Evolutionary conservation across 129 eudicot species (phyloP).

Genomic region (Helichrysum umbraculigerum): DNA sequence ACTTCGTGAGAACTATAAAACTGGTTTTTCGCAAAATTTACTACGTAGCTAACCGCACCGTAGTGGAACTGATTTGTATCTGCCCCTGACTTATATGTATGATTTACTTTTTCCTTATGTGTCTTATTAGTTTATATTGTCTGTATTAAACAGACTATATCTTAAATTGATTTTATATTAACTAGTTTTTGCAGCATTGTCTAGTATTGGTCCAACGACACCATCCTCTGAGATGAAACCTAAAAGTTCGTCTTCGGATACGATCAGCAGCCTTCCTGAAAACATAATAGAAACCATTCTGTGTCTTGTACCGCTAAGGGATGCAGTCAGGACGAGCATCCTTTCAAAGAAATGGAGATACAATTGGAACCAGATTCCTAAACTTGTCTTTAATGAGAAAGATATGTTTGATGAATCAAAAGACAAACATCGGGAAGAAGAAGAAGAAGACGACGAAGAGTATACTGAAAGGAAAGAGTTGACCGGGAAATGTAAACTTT

Average conservation of each 20-base stretch:
- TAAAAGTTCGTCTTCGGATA: not conserved
- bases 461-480: not conserved
- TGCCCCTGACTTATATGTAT: too few relatives aligned
- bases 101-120: too few relatives aligned
- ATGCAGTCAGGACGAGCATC: constrained; percentile 4
- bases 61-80: too few relatives aligned
- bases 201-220: not conserved
- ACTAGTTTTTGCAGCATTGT: not conserved
- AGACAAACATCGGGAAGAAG: not conserved
- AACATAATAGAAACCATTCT: not conserved
- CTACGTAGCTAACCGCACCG: too few relatives aligned
- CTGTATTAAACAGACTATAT: not conserved
- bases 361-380: constrained; percentile 1
- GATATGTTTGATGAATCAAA: not conserved
- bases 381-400: not conserved
- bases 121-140: too few relatives aligned
- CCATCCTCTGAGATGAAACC: not conserved
- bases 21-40: too few relatives aligned
- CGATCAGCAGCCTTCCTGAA: constrained; percentile 2
- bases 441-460: too few relatives aligned
- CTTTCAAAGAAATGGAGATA: constrained; percentile 14
- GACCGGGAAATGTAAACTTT: not conserved
- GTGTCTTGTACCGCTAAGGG: not conserved
- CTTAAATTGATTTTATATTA: not conserved
- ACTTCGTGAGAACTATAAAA: too few relatives aligned